phyloP scores from a whole-genome alignment of 2,329 filamentous ascomycete species.

The Didymella glomerata region DNA sequence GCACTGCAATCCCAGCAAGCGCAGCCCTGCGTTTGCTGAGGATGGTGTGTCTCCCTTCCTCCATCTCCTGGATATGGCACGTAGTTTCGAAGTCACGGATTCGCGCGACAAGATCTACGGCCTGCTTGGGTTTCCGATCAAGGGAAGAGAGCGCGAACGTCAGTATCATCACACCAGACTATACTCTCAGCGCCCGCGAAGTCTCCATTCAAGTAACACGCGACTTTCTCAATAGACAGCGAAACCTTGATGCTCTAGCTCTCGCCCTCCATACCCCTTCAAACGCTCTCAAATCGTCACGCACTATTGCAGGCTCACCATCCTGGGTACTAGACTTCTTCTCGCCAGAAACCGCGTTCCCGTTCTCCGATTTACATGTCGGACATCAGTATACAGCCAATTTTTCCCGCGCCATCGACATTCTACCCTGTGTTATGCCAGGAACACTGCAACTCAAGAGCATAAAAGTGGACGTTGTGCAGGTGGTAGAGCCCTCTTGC shows the following conservation, averaged over 20 bases:
- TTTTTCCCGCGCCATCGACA: not conserved
- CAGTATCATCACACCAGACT: constrained; percentile 19
- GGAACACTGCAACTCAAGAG: too few species aligned
- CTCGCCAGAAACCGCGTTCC: constrained; percentile 4
- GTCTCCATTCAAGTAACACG: constrained; percentile 24
- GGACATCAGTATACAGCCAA: constrained; percentile 13
- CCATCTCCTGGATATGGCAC: constrained; percentile 25
- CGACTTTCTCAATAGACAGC: constrained; percentile 10
- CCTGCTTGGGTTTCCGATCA: constrained; percentile 24
- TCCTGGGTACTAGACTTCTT: constrained; percentile 32
- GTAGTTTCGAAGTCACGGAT: constrained; percentile 28
- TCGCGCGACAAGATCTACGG: constrained; percentile 32
- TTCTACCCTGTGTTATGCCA: too few species aligned
- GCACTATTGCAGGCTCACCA: constrained; percentile 5
- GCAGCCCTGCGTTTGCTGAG: too few species aligned
- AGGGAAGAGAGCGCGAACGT: not conserved
- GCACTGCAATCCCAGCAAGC: too few species aligned
- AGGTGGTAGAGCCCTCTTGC: too few species aligned
- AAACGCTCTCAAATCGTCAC: not conserved
- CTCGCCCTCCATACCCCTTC: constrained; percentile 6
- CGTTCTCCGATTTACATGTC: constrained; percentile 13
- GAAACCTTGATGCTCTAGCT: constrained; percentile 22
- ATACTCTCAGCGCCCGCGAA: constrained; percentile 13
- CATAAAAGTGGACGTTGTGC: too few species aligned
- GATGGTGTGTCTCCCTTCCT: constrained; percentile 15